Conservation (phyloP, 345 rosid species). For the Ceriops tagal region DNA sequence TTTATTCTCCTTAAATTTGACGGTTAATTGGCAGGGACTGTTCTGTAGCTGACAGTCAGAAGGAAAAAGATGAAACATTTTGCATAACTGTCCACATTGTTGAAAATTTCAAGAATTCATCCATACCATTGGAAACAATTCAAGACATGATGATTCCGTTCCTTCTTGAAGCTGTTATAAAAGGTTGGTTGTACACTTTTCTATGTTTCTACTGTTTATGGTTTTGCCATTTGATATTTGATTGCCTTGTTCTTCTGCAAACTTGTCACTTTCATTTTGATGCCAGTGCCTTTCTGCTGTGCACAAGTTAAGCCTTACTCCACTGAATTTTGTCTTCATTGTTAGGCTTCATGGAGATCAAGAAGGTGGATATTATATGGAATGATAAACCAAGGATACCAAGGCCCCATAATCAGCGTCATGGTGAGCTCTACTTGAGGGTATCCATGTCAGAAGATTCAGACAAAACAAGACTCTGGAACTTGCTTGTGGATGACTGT, state of each 20-base stretch:
- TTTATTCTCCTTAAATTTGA: constrained; percentile 1
- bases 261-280: neutral
- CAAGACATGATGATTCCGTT: constrained; percentile 51
- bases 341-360: constrained; percentile 69
- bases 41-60: constrained; percentile 27
- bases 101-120: constrained; percentile 38
- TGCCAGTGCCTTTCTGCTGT: neutral
- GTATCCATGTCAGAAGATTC: constrained; percentile 53
- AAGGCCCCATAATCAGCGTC: constrained; percentile 19
- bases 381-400: constrained; percentile 44
- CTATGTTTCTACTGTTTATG: neutral
- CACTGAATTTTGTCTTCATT: constrained; percentile 19
- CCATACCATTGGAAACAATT: constrained; percentile 36
- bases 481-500: constrained; percentile 54
- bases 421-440: constrained; percentile 76
- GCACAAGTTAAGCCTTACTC: neutral
- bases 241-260: neutral
- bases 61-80: constrained; percentile 38
- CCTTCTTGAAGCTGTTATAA: constrained; percentile 54
- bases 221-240: constrained; percentile 1
- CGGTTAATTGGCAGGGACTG: constrained; percentile 36
- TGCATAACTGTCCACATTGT: constrained; percentile 52
- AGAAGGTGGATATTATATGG: constrained; percentile 81
- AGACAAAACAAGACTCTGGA: constrained; percentile 55
- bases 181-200: constrained; percentile 36